phyloP scores from a whole-genome alignment of 805 yeast species.

The Pichia manshurica region DNA sequence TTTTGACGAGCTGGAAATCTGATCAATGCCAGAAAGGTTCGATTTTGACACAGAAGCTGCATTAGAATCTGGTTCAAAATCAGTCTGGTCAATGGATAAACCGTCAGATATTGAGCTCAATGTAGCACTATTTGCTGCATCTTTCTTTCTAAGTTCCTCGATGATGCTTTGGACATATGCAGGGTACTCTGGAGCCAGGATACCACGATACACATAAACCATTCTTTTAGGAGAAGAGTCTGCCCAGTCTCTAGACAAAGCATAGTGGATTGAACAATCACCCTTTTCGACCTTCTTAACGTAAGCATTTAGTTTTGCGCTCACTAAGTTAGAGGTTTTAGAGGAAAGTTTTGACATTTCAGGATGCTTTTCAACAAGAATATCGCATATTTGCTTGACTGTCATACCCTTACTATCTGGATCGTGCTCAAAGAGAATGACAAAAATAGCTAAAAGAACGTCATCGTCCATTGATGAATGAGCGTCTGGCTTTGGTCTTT shows the following conservation, averaged over 20 bases:
- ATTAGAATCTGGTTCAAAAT: conserved; percentile 9
- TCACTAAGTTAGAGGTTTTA: conserved; percentile 72
- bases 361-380: conserved; percentile 67
- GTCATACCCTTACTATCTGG: conserved; percentile 74
- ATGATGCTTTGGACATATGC: conserved; percentile 62
- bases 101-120: conserved; percentile 1
- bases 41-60: neutral
- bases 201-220: conserved; percentile 82
- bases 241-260: conserved; percentile 84
- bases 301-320: conserved; percentile 79
- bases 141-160: conserved; percentile 41
- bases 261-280: conserved; percentile 64
- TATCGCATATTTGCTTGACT: conserved; percentile 82
- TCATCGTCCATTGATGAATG: conserved; percentile 63
- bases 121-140: conserved; percentile 14
- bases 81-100: conserved; percentile 3
- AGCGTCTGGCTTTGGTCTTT: conserved; percentile 64
- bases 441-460: conserved; percentile 69
- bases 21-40: conserved; percentile 2
- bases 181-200: conserved; percentile 69
- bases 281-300: conserved; percentile 80
- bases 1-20: conserved; percentile 12
- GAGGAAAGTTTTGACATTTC: conserved; percentile 79
- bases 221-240: conserved; percentile 84
- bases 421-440: conserved; percentile 64